phyloP scores from a whole-genome alignment of 306 rosid species.

The Corylus heterophylla region DNA sequence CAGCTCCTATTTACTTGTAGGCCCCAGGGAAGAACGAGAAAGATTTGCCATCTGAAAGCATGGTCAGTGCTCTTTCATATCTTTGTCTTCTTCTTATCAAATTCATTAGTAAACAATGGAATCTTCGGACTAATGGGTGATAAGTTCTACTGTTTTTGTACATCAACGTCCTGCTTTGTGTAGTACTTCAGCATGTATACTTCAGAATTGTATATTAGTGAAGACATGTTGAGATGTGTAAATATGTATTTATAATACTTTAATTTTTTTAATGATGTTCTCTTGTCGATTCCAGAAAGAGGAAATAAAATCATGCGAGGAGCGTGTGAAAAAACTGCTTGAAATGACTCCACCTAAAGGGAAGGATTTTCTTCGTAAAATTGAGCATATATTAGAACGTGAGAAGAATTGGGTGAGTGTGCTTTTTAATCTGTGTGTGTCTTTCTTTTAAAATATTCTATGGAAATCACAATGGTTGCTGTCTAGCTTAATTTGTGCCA shows the following conservation, averaged over 20 bases:
- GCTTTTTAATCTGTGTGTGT: constrained; percentile 3
- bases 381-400: constrained; percentile 90
- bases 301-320: constrained; percentile 81
- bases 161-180: not conserved
- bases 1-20: constrained; percentile 44
- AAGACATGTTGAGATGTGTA: constrained; percentile 6
- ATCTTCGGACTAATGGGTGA: not conserved
- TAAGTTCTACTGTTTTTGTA: not conserved
- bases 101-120: not conserved
- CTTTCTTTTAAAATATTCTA: not conserved
- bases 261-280: not conserved
- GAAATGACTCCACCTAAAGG: constrained; percentile 93
- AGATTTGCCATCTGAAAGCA: constrained; percentile 84
- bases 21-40: constrained; percentile 93
- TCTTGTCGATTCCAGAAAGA: constrained; percentile 65
- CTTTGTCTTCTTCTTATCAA: not conserved
- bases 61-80: constrained; percentile 42
- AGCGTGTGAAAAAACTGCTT: constrained; percentile 80
- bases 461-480: constrained; percentile 2
- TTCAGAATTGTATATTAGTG: not conserved
- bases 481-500: constrained; percentile 7
- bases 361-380: constrained; percentile 66
- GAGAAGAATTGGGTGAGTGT: constrained; percentile 92
- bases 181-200: not conserved
- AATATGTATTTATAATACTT: constrained; percentile 3